Percentiles rank a stretch among this genome's conserved stretches.
Evolutionary conservation across 2,329 filamentous ascomycete genomes (phyloP).

Genomic region (Fusarium miscanthi): DNA sequence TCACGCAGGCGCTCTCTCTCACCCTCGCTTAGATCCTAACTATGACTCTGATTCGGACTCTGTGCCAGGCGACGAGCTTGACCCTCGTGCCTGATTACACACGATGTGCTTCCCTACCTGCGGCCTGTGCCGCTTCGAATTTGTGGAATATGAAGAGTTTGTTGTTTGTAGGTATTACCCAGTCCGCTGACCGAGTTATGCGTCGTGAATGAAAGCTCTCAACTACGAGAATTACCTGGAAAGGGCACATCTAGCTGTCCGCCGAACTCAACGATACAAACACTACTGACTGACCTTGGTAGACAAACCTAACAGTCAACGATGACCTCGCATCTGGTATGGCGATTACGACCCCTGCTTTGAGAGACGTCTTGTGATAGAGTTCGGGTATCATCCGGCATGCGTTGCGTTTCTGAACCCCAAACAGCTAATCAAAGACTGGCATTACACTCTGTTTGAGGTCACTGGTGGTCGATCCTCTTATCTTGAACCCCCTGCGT

Average conservation of each 20-base stretch:
- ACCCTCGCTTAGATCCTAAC: no score
- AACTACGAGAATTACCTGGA: no score
- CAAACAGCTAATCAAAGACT: not conserved
- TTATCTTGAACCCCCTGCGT: not conserved
- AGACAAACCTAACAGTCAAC: not conserved
- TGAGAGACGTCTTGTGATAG: not conserved
- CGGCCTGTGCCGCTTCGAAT: not conserved
- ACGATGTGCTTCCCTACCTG: not conserved
- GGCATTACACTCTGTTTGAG: not conserved
- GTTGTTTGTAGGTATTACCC: not conserved
- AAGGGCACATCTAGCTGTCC: no score
- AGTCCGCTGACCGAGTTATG: no score
- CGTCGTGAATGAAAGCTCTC: no score
- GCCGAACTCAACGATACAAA: not conserved
- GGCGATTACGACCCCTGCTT: not conserved
- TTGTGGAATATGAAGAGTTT: not conserved
- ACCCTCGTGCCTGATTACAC: not conserved
- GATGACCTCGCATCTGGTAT: not conserved
- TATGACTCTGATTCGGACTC: not conserved
- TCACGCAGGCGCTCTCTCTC: no score
- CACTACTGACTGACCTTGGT: not conserved
- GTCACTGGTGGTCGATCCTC: not conserved
- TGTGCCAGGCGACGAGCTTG: not conserved
- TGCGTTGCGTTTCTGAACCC: not conserved
- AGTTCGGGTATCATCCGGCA: not conserved